These are phyloP conservation scores for Domatiomyces catenatus DNA, from an alignment of 2,329 filamentous ascomycete genomes.

Conservation along the genomic window DNA sequence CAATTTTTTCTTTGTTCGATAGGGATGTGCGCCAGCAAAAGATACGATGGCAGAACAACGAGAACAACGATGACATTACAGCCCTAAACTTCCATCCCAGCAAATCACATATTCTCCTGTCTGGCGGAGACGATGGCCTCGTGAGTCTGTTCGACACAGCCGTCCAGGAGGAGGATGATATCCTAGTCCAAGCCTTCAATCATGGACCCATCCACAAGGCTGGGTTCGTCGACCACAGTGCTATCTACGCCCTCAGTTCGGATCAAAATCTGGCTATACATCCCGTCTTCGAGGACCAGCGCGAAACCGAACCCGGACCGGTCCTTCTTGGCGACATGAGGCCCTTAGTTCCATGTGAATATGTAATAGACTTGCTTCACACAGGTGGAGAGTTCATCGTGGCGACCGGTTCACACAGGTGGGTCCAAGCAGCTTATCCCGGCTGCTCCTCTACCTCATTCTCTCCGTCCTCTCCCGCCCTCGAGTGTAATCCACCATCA, in stretches of 20 bases:
- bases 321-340: slow-evolving; percentile 42
- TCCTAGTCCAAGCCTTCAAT: slow-evolving; percentile 47
- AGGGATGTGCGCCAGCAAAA: slow-evolving; percentile 26
- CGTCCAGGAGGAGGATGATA: slow-evolving; percentile 45
- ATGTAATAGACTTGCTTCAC: slow-evolving; percentile 39
- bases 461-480: not conserved
- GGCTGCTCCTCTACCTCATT: not conserved
- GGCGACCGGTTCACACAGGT: slow-evolving; percentile 16
- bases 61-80: slow-evolving; percentile 45
- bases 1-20: not conserved
- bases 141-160: slow-evolving; percentile 47
- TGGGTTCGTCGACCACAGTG: slow-evolving; percentile 38
- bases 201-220: slow-evolving; percentile 48
- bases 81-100: slow-evolving; percentile 40
- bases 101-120: slow-evolving; percentile 39
- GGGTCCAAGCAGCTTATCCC: not conserved
- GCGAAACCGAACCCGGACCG: slow-evolving; percentile 33
- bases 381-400: slow-evolving; percentile 12
- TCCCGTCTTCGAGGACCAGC: slow-evolving; percentile 26
- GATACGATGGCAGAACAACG: slow-evolving; percentile 19
- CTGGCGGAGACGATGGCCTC: slow-evolving; percentile 47
- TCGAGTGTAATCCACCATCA: not conserved
- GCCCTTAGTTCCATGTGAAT: slow-evolving; percentile 40
- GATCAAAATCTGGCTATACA: slow-evolving; percentile 48
- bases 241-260: slow-evolving; percentile 45